These are phyloP conservation scores for Candida mesenterica DNA, from an alignment of 1,139 yeast genomes.

Conservation along the genomic window DNA sequence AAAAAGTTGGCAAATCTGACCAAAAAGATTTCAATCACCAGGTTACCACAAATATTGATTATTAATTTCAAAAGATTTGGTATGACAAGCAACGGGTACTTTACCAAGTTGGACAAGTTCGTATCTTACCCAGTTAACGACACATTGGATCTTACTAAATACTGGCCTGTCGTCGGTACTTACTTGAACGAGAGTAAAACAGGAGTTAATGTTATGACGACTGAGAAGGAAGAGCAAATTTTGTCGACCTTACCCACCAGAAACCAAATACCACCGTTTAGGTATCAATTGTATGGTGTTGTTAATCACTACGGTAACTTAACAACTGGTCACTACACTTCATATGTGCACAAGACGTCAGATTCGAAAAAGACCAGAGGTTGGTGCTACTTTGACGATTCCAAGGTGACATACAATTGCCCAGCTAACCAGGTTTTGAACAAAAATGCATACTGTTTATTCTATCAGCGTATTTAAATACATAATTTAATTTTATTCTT, in stretches of 20 bases:
- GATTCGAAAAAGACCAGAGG: slow-evolving; percentile 36
- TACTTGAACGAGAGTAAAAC: slow-evolving; percentile 18
- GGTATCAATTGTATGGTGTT: slow-evolving; percentile 76
- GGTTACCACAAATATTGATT: slow-evolving; percentile 70
- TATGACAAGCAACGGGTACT: slow-evolving; percentile 40
- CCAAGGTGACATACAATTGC: slow-evolving; percentile 47
- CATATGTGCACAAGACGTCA: slow-evolving; percentile 65
- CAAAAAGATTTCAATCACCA: slow-evolving; percentile 65
- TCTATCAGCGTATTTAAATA: slow-evolving; percentile 48
- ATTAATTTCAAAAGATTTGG: slow-evolving; percentile 81
- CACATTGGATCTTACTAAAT: slow-evolving; percentile 63
- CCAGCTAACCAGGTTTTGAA: slow-evolving; percentile 48
- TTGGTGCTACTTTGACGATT: slow-evolving; percentile 82
- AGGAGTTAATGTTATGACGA: slow-evolving; percentile 22
- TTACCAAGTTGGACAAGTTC: slow-evolving; percentile 61
- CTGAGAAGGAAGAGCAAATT: slow-evolving; percentile 42
- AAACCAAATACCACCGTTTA: slow-evolving; percentile 78
- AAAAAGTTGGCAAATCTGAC: slow-evolving; percentile 64
- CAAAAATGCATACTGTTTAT: slow-evolving; percentile 73
- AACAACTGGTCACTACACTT: slow-evolving; percentile 90
- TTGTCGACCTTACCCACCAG: slow-evolving; percentile 59
- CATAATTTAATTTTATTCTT: slow-evolving; percentile 13
- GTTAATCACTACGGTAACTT: slow-evolving; percentile 85
- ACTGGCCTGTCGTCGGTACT: slow-evolving; percentile 66
- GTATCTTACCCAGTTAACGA: slow-evolving; percentile 59